phyloP scores from a whole-genome alignment of 2,329 filamentous ascomycete genomes.

The Fonsecaea multimorphosa region DNA sequence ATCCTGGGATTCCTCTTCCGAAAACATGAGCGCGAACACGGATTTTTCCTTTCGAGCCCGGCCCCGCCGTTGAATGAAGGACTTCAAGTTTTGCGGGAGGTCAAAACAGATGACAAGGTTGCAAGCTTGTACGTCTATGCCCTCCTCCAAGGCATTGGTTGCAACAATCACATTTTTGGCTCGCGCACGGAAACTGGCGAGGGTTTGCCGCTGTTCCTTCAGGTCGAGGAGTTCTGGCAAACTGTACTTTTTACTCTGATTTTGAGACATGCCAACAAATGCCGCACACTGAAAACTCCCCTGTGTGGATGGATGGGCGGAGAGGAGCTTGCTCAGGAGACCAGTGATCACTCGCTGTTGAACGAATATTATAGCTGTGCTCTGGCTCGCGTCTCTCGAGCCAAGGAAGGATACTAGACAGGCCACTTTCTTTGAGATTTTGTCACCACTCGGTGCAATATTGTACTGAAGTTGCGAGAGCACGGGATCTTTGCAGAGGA shows the following conservation, averaged over 20 bases:
- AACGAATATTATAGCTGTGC: not conserved
- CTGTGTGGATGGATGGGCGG: not conserved
- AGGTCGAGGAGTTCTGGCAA: not conserved
- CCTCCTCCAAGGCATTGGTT: not conserved
- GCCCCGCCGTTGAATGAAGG: not conserved
- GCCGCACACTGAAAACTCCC: not conserved
- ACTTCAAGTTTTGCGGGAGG: not conserved
- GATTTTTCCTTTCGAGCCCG: not conserved
- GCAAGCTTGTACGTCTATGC: not conserved
- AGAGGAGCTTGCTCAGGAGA: not conserved
- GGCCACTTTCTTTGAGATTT: not conserved
- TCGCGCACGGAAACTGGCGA: not conserved
- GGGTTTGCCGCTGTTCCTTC: not conserved
- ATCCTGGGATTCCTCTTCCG: not conserved
- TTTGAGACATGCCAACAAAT: not conserved
- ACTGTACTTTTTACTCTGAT: not conserved
- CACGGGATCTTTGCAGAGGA: not conserved
- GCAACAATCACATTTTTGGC: not conserved
- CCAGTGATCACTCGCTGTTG: not conserved
- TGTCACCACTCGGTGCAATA: not conserved
- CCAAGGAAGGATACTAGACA: not conserved
- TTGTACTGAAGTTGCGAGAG: not conserved
- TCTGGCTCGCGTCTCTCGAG: not conserved
- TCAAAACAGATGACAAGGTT: slow-evolving; percentile 1
- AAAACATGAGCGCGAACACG: not conserved